These are phyloP conservation scores for Gautieria morchelliformis DNA, from an alignment of 768 basidiomycete genomes.

Conservation along the genomic window DNA sequence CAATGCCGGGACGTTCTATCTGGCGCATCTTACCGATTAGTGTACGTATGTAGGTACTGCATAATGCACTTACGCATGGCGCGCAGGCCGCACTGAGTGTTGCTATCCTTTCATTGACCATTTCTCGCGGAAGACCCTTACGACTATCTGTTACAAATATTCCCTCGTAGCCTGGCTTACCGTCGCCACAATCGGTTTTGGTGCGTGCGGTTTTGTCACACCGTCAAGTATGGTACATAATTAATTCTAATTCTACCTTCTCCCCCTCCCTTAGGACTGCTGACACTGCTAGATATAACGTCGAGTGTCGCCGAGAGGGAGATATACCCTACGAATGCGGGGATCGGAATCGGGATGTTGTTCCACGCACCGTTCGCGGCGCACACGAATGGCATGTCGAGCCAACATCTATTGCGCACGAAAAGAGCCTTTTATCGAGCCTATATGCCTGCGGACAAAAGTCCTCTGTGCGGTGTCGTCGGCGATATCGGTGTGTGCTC, in stretches of 20 bases:
- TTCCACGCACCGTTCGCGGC: constrained; percentile 83
- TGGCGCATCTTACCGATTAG: constrained; percentile 34
- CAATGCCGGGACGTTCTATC: constrained; percentile 79
- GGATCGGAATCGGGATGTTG: constrained; percentile 72
- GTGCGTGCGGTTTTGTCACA: constrained; percentile 27
- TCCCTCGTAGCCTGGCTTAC: constrained; percentile 54
- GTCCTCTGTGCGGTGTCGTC: constrained; percentile 46
- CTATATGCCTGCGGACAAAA: constrained; percentile 33
- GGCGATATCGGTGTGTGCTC: constrained; percentile 45
- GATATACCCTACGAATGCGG: constrained; percentile 59
- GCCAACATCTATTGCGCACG: constrained; percentile 61
- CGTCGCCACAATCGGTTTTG: constrained; percentile 63
- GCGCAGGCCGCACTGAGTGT: constrained; percentile 54
- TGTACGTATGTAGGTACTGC: not conserved
- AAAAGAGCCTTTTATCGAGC: constrained; percentile 69
- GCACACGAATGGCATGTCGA: constrained; percentile 56
- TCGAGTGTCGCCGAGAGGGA: constrained; percentile 37
- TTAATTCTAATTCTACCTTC: no score
- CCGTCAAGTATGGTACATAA: no score
- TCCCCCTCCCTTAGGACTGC: constrained; percentile 39
- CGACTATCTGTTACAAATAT: constrained; percentile 57
- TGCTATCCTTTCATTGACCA: constrained; percentile 70
- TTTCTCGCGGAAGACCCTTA: constrained; percentile 44
- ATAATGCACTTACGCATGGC: not conserved
- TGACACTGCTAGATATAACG: constrained; percentile 50